Base-by-base conservation (phyloP, 768 basidiomycete genomes). In the Lentinula raphanica region DNA sequence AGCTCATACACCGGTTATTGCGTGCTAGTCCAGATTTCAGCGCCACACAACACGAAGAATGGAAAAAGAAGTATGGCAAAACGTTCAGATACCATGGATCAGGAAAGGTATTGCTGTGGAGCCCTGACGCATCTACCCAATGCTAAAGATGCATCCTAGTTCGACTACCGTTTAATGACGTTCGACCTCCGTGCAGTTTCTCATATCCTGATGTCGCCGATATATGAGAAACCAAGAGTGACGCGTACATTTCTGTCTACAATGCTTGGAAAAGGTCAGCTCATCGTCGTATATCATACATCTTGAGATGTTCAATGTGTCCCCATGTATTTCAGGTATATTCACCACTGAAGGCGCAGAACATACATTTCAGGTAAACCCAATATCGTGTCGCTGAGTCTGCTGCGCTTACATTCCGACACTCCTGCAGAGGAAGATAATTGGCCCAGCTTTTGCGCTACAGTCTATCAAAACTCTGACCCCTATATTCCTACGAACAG, bases 201-300 rank as follows among this genome's bases (percentile, higher is more conserved):
- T 5, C 78, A 83, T 66, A 68, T 85, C 32, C 71, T 84, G 25
- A 78, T 69, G 61, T 79, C 79, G 1, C 62, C 79, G 0, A 62
- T 67, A 5, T 85, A 79, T 58, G 76, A 82, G 62, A 85, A 82
- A 64, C 82, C 83, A 6, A 81, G 80, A 80, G 80, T 81, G 63
- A 83, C 82, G 3, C 74, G 80, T 15, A 57, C 69, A 32, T 70
- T 81, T 36, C 65, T 85, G n/a, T 68, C 74, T 21, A 70, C 74
- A 31, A 68, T 83, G 5, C 72, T 84, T 62, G 82, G 82, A 6
- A 72, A 71, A 66, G 82, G 82, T 80, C 7, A 25, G 0, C 23
- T 23, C 49, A 44, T 17, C 55, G 53, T 31, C 49, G 28, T 56
- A 32, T 50, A 13, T 48, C 17, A 5, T 25, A 28, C 6, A 17